A percentile compares a stretch with the other conserved stretches of the same genome.
Evolutionary conservation across 2,329 filamentous ascomycete genomes (phyloP).

Genomic region (Fusarium decemcellulare): DNA sequence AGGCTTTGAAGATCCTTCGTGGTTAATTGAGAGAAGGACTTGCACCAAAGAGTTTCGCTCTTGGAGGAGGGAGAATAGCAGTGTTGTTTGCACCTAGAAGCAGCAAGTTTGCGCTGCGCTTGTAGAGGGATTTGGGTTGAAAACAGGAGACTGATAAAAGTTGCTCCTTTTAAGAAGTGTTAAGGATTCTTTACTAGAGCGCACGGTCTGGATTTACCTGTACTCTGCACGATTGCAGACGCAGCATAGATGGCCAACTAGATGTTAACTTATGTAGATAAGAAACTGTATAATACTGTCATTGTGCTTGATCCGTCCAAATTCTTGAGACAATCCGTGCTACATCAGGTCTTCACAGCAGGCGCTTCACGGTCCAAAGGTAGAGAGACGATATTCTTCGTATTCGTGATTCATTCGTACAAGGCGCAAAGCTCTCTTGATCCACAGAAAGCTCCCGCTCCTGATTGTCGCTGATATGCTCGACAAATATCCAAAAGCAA

Average conservation of each 20-base stretch:
- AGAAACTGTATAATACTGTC: background rate
- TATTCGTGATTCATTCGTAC: slow-evolving; percentile 41
- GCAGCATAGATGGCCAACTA: background rate
- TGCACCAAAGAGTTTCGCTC: too few species aligned
- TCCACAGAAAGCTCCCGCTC: slow-evolving; percentile 8
- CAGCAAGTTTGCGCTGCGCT: too few species aligned
- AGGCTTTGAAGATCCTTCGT: slow-evolving; percentile 46
- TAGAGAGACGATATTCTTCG: slow-evolving; percentile 23
- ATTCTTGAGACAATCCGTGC: background rate
- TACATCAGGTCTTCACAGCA: background rate
- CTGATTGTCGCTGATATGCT: slow-evolving; percentile 26
- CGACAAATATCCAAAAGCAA: slow-evolving; percentile 44
- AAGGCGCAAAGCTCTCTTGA: slow-evolving; percentile 23
- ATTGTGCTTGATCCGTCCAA: background rate
- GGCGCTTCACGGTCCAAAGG: background rate
- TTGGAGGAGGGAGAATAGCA: too few species aligned
- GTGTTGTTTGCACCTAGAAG: too few species aligned
- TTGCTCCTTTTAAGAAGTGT: background rate
- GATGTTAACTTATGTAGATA: background rate
- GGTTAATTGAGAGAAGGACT: background rate
- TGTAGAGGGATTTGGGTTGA: too few species aligned
- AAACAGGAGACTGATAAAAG: background rate
- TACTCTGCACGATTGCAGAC: background rate
- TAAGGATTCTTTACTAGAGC: background rate
- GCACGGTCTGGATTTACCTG: background rate